These are phyloP conservation scores for Umbellularia californica DNA, from an alignment of 164 flowering plant species.

Conservation along the genomic window DNA sequence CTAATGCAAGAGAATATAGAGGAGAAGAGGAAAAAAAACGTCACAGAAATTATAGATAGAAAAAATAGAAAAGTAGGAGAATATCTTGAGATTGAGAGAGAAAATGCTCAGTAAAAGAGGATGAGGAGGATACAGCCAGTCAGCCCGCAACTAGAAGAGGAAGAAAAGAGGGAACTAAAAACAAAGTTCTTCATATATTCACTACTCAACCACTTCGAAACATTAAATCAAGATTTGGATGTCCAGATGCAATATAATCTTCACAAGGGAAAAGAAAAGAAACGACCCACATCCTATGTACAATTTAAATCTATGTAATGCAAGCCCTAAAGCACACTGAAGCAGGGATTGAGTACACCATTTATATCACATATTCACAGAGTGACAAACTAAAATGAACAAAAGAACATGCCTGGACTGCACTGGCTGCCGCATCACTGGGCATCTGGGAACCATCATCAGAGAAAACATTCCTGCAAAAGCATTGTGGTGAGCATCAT, in stretches of 20 bases:
- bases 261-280: background rate
- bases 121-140: too few species aligned
- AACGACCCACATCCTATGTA: background rate
- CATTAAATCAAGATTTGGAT: background rate
- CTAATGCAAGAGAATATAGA: too few species aligned
- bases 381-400: background rate
- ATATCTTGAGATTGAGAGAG: too few species aligned
- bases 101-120: too few species aligned
- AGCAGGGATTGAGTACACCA: background rate
- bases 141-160: too few species aligned
- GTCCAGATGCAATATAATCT: background rate
- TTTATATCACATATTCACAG: background rate
- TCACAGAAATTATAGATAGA: too few species aligned
- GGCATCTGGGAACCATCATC: slow-evolving; percentile 74
- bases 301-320: background rate
- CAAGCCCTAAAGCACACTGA: background rate
- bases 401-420: slow-evolving; percentile 62
- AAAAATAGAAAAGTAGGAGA: too few species aligned
- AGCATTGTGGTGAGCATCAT: background rate
- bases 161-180: too few species aligned
- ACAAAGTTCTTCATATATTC: too few species aligned
- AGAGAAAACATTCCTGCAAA: slow-evolving; percentile 82
- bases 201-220: too few species aligned
- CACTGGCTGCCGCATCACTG: slow-evolving; percentile 43
- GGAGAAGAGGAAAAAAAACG: too few species aligned